These are phyloP conservation scores for Exsudoporus floridanus DNA, from an alignment of 1,284 basidiomycete species.

Conservation along the genomic window DNA sequence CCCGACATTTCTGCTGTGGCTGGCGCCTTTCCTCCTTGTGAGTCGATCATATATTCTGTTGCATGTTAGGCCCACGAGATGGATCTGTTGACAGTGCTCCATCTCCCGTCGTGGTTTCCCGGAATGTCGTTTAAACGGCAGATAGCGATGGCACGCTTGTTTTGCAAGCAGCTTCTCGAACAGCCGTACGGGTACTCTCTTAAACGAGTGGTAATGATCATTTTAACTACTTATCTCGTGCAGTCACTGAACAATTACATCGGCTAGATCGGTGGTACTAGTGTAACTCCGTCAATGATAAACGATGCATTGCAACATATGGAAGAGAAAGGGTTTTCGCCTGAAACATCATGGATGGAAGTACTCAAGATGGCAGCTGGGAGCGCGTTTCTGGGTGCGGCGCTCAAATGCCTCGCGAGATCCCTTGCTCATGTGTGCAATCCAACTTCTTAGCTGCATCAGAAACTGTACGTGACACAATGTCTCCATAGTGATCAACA, in stretches of 20 bases:
- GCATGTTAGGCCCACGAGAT: neutral
- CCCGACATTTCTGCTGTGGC: conserved; percentile 5
- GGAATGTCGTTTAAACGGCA: conserved; percentile 21
- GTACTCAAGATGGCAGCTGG: conserved; percentile 11
- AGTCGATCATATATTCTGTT: neutral
- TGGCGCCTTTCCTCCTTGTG: conserved; percentile 15
- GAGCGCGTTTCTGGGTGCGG: conserved; percentile 11
- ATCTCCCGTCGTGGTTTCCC: conserved; percentile 24
- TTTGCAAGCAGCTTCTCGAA: neutral
- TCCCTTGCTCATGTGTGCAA: neutral
- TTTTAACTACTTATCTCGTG: neutral
- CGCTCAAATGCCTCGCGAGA: neutral
- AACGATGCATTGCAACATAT: conserved; percentile 8
- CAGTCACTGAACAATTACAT: neutral
- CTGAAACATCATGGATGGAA: neutral
- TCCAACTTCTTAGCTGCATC: neutral
- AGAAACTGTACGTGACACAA: conserved; percentile 5
- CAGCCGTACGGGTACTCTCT: conserved; percentile 15
- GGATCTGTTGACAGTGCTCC: neutral
- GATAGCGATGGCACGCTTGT: conserved; percentile 1
- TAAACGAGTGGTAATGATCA: neutral
- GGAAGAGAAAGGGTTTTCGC: conserved; percentile 1
- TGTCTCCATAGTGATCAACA: neutral
- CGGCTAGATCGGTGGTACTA: neutral
- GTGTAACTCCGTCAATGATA: conserved; percentile 13